phyloP scores from a whole-genome alignment of 2,329 filamentous ascomycete species.

The Xylaria polymorpha region DNA sequence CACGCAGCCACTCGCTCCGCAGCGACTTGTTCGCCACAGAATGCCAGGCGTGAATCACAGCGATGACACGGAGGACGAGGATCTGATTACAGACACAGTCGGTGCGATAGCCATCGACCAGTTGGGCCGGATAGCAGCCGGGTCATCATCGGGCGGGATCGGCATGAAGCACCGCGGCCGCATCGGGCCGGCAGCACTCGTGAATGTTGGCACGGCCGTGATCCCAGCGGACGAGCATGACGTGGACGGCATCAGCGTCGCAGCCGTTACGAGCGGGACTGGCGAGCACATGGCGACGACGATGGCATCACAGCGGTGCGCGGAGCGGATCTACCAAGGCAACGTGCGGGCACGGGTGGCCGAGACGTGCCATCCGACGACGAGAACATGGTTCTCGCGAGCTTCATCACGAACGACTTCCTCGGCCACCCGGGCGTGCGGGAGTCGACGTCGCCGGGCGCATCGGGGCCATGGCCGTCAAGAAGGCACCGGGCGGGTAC shows the following conservation, averaged over 20 bases:
- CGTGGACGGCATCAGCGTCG: slow-evolving; percentile 75
- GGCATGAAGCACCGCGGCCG: slow-evolving; percentile 97
- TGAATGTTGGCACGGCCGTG: slow-evolving; percentile 90
- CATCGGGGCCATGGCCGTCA: slow-evolving; percentile 90
- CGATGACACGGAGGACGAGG: slow-evolving; percentile 55
- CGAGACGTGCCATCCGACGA: slow-evolving; percentile 74
- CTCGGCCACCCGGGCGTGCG: slow-evolving; percentile 89
- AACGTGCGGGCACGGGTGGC: slow-evolving; percentile 71
- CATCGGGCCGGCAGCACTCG: slow-evolving; percentile 89
- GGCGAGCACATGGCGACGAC: slow-evolving; percentile 98
- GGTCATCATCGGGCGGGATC: slow-evolving; percentile 95
- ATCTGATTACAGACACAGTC: slow-evolving; percentile 88
- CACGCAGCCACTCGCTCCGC: not conserved
- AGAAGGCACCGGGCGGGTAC: slow-evolving; percentile 80
- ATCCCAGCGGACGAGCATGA: slow-evolving; percentile 81
- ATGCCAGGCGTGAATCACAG: not conserved
- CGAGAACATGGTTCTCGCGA: slow-evolving; percentile 78
- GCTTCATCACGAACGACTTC: slow-evolving; percentile 89
- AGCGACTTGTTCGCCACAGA: no score
- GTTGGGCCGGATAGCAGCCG: slow-evolving; percentile 88
- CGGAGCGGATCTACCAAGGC: slow-evolving; percentile 82
- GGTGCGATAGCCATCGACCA: slow-evolving; percentile 93
- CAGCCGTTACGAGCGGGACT: slow-evolving; percentile 90
- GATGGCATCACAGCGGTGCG: slow-evolving; percentile 87
- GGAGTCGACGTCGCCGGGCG: slow-evolving; percentile 82